Conservation (phyloP, 2,329 filamentous ascomycete species). For the Xylaria sp. region DNA sequence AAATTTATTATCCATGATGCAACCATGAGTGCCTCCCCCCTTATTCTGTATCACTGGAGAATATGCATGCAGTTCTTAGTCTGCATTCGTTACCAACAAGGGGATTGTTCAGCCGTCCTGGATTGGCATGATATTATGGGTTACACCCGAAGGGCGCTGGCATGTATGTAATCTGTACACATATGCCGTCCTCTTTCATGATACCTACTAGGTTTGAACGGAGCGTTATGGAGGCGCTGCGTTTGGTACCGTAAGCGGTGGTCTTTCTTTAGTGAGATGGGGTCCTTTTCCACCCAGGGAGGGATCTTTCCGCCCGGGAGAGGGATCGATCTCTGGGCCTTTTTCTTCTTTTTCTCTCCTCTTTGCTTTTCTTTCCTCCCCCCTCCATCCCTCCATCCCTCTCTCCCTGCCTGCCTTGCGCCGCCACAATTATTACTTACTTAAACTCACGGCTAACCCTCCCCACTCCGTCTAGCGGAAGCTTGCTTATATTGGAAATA, state of each 20-base stretch:
- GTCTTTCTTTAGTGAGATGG: neutral
- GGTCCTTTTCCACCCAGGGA: neutral
- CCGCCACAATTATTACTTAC: neutral
- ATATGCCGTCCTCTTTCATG: constrained; percentile 10
- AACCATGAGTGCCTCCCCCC: constrained; percentile 1
- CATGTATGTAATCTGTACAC: constrained; percentile 4
- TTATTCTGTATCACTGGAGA: constrained; percentile 8
- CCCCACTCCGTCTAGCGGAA: neutral
- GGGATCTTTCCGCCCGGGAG: neutral
- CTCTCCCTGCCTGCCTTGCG: no score
- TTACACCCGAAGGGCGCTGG: constrained; percentile 20
- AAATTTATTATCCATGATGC: constrained; percentile 23
- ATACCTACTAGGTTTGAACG: neutral
- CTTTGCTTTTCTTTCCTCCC: neutral
- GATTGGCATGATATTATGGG: constrained; percentile 14
- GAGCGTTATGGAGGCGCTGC: neutral
- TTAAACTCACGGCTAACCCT: neutral
- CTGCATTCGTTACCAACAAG: constrained; percentile 8
- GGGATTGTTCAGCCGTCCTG: constrained; percentile 21
- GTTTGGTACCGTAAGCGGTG: neutral
- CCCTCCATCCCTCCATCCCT: no score
- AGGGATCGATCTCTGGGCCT: neutral
- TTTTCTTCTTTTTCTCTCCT: neutral
- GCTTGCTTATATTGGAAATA: neutral
- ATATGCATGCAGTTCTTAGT: neutral